These are phyloP conservation scores for Trametes coccinea DNA, from an alignment of 768 basidiomycete species.

Conservation along the genomic window DNA sequence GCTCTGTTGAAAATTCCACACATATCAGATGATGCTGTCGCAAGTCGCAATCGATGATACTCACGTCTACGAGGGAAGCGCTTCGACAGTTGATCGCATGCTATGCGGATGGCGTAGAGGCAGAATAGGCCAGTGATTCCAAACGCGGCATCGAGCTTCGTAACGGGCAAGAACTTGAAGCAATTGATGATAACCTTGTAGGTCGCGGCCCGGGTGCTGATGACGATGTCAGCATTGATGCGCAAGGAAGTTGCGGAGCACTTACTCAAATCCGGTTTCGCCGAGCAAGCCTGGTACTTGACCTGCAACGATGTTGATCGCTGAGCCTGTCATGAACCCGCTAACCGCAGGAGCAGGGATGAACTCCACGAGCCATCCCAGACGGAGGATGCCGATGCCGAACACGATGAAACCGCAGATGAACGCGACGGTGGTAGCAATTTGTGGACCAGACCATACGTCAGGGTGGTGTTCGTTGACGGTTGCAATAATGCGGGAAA, in stretches of 20 bases:
- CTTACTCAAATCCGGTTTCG: constrained; percentile 76
- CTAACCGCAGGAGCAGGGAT: constrained; percentile 85
- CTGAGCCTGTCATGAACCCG: constrained; percentile 98
- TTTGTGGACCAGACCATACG: constrained; percentile 66
- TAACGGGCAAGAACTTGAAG: constrained; percentile 74
- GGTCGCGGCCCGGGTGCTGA: constrained; percentile 80
- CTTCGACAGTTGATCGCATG: constrained; percentile 50
- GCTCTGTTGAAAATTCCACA: constrained; percentile 41
- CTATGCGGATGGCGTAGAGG: constrained; percentile 68
- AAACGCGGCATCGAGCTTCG: constrained; percentile 84
- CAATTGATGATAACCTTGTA: constrained; percentile 92
- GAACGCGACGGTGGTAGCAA: constrained; percentile 84
- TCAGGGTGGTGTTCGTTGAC: constrained; percentile 56
- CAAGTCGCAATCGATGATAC: constrained; percentile 16
- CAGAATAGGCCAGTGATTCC: constrained; percentile 74
- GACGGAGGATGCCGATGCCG: constrained; percentile 80
- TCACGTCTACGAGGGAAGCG: constrained; percentile 64
- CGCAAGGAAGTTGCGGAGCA: constrained; percentile 31
- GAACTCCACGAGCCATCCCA: constrained; percentile 96
- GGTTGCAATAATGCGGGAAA: constrained; percentile 73
- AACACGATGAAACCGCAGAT: constrained; percentile 91
- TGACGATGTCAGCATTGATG: not conserved
- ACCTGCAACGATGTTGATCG: constrained; percentile 84
- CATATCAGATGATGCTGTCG: constrained; percentile 4
- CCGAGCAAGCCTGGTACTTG: constrained; percentile 93